Base-by-base conservation (phyloP, 2,329 filamentous ascomycete genomes). In the Bipolaris victoriae region DNA sequence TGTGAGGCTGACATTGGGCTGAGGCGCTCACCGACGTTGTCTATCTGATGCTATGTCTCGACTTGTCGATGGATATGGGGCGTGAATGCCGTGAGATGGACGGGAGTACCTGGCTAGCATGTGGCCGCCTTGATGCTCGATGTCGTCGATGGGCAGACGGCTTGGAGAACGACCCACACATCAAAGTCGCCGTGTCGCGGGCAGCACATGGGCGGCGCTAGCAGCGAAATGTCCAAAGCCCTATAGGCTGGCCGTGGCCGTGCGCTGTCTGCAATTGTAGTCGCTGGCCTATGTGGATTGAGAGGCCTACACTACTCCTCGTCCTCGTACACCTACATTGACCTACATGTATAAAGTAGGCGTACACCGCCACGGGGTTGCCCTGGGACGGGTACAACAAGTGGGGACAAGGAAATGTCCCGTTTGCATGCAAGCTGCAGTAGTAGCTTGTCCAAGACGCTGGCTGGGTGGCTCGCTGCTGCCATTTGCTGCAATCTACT, bases 401-500 rank as follows among this genome's bases (percentile, higher is more conserved):
- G 70, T 70, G 68, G 69, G 57, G 61, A 67, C 63, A 26, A 58
- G 52, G 55, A 59, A 56, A 60, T 58, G 55, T 45, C 53, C 52
- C 58, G 60, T 52, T 54, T 52, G 56, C 63, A 63, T 63, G 63
- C 64, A 65, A 60, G 65, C 65, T 73, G 70, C 71, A 74, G 67
- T 72, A 72, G 70, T 55, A 45, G 57, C 64, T 65, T 69, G 60
- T 66, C 63, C 43, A 64, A 61, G 31, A 63, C 49, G 59, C 65
- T 47, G 45, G 55, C 26, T 52, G 54, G 63, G 65, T 67, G 68
- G 67, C 67, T 60, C 54, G 60, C 48, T 60, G 57, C 67, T 67
- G 69, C 70, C 68, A 35, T 39, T 35, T 49, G 36, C 46, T 54
- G 55, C 55, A 46, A 48, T 18, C 39, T 41, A 24, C 39, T 41